A percentile compares a stretch with the other conserved stretches of the same genome.
Conservation (phyloP, 495 filamentous ascomycete species). For the Aspergillus leporis region DNA sequence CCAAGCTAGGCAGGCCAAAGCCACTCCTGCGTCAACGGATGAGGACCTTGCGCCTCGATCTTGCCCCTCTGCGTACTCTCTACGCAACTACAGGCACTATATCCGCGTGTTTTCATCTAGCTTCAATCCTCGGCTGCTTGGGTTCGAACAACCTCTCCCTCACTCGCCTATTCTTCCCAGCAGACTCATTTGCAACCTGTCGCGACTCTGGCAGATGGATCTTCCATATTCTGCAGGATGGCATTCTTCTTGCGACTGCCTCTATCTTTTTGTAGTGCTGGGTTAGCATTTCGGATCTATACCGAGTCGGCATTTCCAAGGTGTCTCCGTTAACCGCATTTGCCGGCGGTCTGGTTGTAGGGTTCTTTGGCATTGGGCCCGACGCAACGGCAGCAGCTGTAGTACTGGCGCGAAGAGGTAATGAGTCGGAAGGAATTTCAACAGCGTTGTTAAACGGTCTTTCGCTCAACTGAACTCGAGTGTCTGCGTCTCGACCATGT, state of each 20-base stretch:
- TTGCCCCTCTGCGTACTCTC: not conserved
- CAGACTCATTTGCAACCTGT: constrained; percentile 7
- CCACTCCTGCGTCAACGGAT: not conserved
- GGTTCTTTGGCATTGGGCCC: constrained; percentile 12
- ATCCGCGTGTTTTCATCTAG: not conserved
- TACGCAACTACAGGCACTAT: not conserved
- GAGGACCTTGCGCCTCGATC: not conserved
- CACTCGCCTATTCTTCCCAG: not conserved
- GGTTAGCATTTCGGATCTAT: constrained; percentile 18
- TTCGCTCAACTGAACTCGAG: not conserved
- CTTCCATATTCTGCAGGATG: constrained; percentile 25
- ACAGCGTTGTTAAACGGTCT: not conserved
- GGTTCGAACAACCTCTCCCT: not conserved
- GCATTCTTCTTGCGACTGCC: constrained; percentile 14
- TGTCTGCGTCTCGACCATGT: not conserved
- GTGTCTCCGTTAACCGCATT: constrained; percentile 6
- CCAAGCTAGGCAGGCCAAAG: not conserved
- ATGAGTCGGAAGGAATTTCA: constrained; percentile 8
- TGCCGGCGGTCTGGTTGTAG: not conserved
- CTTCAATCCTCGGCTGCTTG: not conserved
- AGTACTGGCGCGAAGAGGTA: constrained; percentile 16
- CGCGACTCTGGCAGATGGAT: constrained; percentile 14
- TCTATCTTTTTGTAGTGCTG: constrained; percentile 18
- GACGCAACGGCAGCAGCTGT: constrained; percentile 22
- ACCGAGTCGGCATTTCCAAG: constrained; percentile 18